Evolutionary conservation across 495 filamentous ascomycete species (phyloP), one percentile per base, ranked within the genome.

Genomic region (Echria macrotheca): DNA sequence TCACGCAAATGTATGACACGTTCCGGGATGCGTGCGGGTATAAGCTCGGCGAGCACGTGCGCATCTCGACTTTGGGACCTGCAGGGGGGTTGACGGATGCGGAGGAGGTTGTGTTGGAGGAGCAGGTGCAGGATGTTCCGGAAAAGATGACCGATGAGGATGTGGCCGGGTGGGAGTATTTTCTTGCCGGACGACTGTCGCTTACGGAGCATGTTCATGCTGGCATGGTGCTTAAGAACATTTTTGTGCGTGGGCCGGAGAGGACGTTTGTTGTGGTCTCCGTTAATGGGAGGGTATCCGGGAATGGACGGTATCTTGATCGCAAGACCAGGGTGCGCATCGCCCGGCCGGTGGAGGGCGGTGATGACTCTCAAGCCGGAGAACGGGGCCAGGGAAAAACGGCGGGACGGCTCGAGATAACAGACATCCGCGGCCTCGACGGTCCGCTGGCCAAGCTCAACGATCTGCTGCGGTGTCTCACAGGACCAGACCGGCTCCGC

Each of bases 381-480:
- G 29, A 26, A 0, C 38, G 23, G 5, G 53, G 50, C 4, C 47
- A 60, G n/a, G 52, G n/a, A 15, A 52, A 37, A 14, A 38, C 55
- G 4, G 25, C 43, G 19, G 70, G 59, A 26, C 69, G 59, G 52
- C 61, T 75, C 23, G 66, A 69, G 49, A 59, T 70, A 17, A 60
- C 64, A 4, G 69, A 75, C 11, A 72, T 91, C 21, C 80, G 81
- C 26, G 86, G 85, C 14, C 73, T 91, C 46, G 70, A 75, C 18
- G 70, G 69, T 19, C 87, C 83, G 53, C 72, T 84, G 50, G 68
- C 73, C 47, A 73, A 75, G 53, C 77, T 86, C 49, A 91, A 93
- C 59, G 66, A 83, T 29, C 75, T 80, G 21, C 71, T 95, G 18
- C 64, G 73, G 15, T 73, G 76, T 37, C 81, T 87, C 49, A 78